Evolutionary conservation across 2,329 filamentous ascomycete genomes (phyloP), one percentile per base, ranked within the genome.

Genomic region (Ophiostoma himal-ulmi): DNA sequence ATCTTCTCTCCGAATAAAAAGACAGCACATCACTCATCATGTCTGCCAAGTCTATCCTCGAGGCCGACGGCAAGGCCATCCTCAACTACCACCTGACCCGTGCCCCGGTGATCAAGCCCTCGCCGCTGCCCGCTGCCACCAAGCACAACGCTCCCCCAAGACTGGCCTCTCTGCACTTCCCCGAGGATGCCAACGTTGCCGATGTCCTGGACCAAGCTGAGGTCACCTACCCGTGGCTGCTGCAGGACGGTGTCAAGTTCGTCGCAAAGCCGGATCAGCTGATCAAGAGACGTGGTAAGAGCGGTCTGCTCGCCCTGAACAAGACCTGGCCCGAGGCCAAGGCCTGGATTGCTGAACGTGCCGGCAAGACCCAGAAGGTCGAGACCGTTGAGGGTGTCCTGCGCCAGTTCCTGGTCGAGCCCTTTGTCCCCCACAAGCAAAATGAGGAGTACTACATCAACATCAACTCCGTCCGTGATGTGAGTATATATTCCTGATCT

Each of bases 51-150:
- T 91, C 94, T 76, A 98, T 99, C 81, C 84, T 91, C 87, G 95
- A 99, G 88, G 94, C 94, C 87, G 95, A 99, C 86, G 95, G 95
- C 89, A 99, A 99, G 91, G 95, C 95, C 88, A 98, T 99, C 86
- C 88, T 99, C 88, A 98, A 97, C 91, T 99, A 98, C 88, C 95
- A 98, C 87, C 93, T 99, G 83, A 98, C 95, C 78, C 91, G 95
- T 81, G 93, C 95, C 77, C 90, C 93, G 75, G 91, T 96, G 82
- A 97, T 99, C 89, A 98, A 97, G 91, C 92, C 94, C 76, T 94
- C 93, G 79, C 93, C 95, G 83, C 93, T 98, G 71, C 92, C 94
- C 76, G 81, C 87, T 75, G 86, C 91, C 74, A 82, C 91, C 75
- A 95, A 88, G 81, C 95, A 99, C 89, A 98, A 98, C 85, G 85